Evolutionary conservation across 441 rosid genomes (phyloP).

Genomic region (Cnidoscolus chayamansa): DNA sequence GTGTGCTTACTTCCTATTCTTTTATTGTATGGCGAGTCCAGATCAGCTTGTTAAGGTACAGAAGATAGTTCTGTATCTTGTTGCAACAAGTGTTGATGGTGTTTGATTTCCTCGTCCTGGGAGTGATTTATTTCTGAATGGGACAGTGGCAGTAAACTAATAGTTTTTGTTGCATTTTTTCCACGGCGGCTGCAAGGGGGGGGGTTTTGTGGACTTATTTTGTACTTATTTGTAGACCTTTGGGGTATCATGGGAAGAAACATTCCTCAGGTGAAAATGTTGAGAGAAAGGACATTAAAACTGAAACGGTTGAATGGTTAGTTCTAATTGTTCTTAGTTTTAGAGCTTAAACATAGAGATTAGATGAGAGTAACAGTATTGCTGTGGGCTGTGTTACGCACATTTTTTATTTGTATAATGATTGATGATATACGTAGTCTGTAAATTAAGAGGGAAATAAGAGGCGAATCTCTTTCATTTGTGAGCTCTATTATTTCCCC

Average conservation of each 20-base stretch:
- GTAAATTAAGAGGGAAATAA: conserved; percentile 21
- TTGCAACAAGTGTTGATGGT: conserved; percentile 8
- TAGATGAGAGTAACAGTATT: conserved; percentile 28
- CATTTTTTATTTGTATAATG: conserved; percentile 42
- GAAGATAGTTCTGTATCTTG: conserved; percentile 12
- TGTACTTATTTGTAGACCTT: neutral
- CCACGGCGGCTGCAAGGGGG: conserved; percentile 8
- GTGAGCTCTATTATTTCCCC: neutral
- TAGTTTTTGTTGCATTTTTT: conserved; percentile 19
- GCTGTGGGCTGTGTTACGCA: conserved; percentile 21
- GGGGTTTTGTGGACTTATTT: neutral
- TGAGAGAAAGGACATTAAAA: conserved; percentile 20
- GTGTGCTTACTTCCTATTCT: conserved; percentile 18
- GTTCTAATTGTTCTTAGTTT: conserved; percentile 23
- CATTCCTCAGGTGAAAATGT: neutral
- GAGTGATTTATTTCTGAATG: conserved; percentile 19
- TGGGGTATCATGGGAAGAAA: conserved; percentile 1
- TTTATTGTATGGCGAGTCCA: conserved; percentile 12
- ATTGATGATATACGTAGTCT: conserved; percentile 20
- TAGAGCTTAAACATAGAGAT: conserved; percentile 17
- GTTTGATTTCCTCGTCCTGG: conserved; percentile 25
- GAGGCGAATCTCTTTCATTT: conserved; percentile 8
- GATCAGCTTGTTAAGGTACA: conserved; percentile 7
- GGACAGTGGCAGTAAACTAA: conserved; percentile 7
- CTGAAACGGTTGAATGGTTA: conserved; percentile 18